A percentile compares a stretch with the other conserved stretches of the same genome.
These are phyloP conservation scores for Sporisorium exsertum DNA, from an alignment of 1,284 basidiomycete species.

Conservation along the genomic window DNA sequence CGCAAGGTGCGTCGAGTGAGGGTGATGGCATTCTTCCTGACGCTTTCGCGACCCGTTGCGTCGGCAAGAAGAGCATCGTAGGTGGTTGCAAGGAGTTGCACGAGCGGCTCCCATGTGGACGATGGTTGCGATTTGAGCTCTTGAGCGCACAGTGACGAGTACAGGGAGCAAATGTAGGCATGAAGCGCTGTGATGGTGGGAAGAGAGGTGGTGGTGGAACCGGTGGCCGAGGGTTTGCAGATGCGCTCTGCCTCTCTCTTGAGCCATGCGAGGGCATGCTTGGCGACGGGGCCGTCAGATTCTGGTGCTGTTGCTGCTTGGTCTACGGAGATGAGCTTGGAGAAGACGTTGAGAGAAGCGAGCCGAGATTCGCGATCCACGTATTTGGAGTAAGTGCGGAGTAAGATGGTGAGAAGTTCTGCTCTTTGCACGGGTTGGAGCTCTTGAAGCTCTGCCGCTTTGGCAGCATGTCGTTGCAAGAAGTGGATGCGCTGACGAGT, in stretches of 20 bases:
- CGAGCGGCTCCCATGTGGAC: conserved; percentile 39
- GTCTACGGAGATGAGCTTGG: conserved; percentile 75
- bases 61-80: conserved; percentile 49
- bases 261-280: conserved; percentile 80
- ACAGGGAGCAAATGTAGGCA: conserved; percentile 79
- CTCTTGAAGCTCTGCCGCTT: conserved; percentile 42
- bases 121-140: conserved; percentile 9
- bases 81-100: conserved; percentile 49
- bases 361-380: conserved; percentile 78
- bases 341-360: conserved; percentile 77
- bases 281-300: conserved; percentile 73
- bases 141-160: conserved; percentile 70
- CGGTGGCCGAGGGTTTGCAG: conserved; percentile 40
- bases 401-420: conserved; percentile 80
- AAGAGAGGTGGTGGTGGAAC: conserved; percentile 46
- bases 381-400: conserved; percentile 81
- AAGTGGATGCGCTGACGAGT: conserved; percentile 50
- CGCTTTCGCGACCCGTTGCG: conserved; percentile 18
- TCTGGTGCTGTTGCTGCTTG: conserved; percentile 70
- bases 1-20: conserved; percentile 49
- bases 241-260: conserved; percentile 74
- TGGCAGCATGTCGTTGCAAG: conserved; percentile 35
- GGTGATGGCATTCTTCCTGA: conserved; percentile 35
- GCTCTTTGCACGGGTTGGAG: conserved; percentile 76
- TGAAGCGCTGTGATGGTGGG: conserved; percentile 78